phyloP scores from a whole-genome alignment of 805 yeast genomes.

The Maudiozyma saulgeensis region DNA sequence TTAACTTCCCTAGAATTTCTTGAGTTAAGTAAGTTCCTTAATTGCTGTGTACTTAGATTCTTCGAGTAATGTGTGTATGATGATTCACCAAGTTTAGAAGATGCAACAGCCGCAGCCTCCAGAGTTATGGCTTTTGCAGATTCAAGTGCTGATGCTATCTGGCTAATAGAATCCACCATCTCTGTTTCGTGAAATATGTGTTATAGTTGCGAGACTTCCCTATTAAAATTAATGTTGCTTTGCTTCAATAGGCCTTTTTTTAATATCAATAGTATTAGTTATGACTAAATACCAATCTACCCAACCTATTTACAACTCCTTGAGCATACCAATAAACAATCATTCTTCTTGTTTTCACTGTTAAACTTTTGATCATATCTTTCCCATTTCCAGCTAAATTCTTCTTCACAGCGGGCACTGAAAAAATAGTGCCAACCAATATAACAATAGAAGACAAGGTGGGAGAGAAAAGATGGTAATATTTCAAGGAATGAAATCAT shows the following conservation, averaged over 20 bases:
- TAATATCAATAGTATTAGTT: too few species aligned
- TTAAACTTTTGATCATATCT: too few species aligned
- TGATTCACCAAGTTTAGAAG: conserved; percentile 54
- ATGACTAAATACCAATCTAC: too few species aligned
- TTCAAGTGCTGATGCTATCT: conserved; percentile 63
- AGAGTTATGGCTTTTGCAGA: conserved; percentile 70
- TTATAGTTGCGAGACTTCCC: too few species aligned
- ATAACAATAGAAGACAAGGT: not conserved
- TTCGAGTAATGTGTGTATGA: conserved; percentile 35
- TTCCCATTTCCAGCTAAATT: not conserved
- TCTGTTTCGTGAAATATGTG: too few species aligned
- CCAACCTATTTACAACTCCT: too few species aligned
- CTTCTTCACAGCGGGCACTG: not conserved
- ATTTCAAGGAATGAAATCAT: too few species aligned
- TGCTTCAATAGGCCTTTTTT: too few species aligned
- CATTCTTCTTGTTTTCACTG: too few species aligned
- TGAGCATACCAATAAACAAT: too few species aligned
- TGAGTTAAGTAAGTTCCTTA: conserved; percentile 57
- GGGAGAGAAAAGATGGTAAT: too few species aligned
- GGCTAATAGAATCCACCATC: conserved; percentile 51
- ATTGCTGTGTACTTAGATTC: conserved; percentile 53
- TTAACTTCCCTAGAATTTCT: conserved; percentile 55
- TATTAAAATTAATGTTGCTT: too few species aligned
- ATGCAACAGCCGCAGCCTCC: conserved; percentile 76
- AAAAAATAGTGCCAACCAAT: not conserved